These are phyloP conservation scores for Monosporozyma aerobia DNA, from an alignment of 805 yeast genomes.

Conservation along the genomic window DNA sequence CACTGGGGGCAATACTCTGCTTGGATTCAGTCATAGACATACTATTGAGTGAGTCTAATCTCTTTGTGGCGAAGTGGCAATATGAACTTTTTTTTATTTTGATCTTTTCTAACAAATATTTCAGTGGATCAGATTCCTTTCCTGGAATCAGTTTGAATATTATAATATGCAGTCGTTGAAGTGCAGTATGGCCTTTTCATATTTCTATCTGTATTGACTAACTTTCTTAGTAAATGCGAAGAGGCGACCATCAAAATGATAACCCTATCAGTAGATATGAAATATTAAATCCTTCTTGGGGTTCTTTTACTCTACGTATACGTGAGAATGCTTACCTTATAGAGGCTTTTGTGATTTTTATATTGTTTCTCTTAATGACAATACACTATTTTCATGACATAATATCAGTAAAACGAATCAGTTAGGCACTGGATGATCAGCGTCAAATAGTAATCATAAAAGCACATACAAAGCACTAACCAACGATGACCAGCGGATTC, in stretches of 20 bases:
- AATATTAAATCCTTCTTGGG: conserved; percentile 66
- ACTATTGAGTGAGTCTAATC: conserved; percentile 85
- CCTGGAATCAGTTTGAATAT: conserved; percentile 92
- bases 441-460: not conserved
- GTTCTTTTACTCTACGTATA: conserved; percentile 85
- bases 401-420: not conserved
- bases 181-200: conserved; percentile 93
- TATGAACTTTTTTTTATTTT: conserved; percentile 81
- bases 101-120: conserved; percentile 72
- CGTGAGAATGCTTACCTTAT: conserved; percentile 93
- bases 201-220: conserved; percentile 73
- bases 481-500: not conserved
- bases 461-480: not conserved
- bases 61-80: conserved; percentile 82
- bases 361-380: not conserved
- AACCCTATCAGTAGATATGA: conserved; percentile 92
- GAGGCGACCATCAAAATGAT: conserved; percentile 97
- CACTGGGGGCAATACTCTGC: conserved; percentile 97
- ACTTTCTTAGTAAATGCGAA: conserved; percentile 98
- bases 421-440: not conserved
- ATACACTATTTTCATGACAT: not conserved
- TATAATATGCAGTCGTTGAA: conserved; percentile 91
- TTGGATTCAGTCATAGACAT: conserved; percentile 83
- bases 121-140: conserved; percentile 60
- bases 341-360: conserved; percentile 42